These are phyloP conservation scores for Hypoxylon sp. DNA, from an alignment of 2,329 filamentous ascomycete genomes.

Conservation along the genomic window DNA sequence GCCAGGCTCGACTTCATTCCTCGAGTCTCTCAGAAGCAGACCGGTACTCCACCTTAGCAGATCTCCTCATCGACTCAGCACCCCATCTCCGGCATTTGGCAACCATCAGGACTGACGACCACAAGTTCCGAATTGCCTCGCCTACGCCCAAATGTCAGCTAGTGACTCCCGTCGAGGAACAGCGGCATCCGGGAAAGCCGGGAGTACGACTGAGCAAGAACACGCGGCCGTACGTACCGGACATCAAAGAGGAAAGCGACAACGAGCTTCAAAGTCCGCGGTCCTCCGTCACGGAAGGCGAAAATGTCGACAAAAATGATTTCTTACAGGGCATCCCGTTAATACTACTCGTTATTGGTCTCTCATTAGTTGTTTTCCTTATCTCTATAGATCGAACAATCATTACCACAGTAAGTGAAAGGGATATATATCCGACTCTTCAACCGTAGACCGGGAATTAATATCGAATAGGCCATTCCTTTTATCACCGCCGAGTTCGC, in stretches of 20 bases:
- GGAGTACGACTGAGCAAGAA: conserved; percentile 28
- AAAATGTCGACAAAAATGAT: conserved; percentile 18
- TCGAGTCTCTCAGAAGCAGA: conserved; percentile 27
- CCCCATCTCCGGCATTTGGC: conserved; percentile 43
- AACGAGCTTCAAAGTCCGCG: conserved; percentile 34
- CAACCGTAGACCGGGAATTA: conserved; percentile 8
- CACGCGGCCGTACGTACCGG: conserved; percentile 35
- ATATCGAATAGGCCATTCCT: conserved; percentile 46
- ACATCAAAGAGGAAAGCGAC: conserved; percentile 38
- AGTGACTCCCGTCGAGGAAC: conserved; percentile 44
- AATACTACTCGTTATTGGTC: conserved; percentile 45
- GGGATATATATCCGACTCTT: neutral
- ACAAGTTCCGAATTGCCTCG: conserved; percentile 16
- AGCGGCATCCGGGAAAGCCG: conserved; percentile 47
- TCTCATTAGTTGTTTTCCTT: conserved; percentile 49
- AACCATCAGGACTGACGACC: conserved; percentile 33
- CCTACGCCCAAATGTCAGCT: conserved; percentile 22
- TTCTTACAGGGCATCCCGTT: conserved; percentile 43
- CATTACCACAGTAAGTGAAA: conserved; percentile 48
- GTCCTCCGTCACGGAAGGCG: conserved; percentile 13
- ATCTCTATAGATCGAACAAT: conserved; percentile 51
- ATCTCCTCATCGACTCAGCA: conserved; percentile 44
- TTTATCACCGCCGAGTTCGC: conserved; percentile 54
- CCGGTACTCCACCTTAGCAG: conserved; percentile 34
- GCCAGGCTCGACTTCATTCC: conserved; percentile 19